Conservation (phyloP, 164 flowering plant genomes). For the Tetracentron sinense region DNA sequence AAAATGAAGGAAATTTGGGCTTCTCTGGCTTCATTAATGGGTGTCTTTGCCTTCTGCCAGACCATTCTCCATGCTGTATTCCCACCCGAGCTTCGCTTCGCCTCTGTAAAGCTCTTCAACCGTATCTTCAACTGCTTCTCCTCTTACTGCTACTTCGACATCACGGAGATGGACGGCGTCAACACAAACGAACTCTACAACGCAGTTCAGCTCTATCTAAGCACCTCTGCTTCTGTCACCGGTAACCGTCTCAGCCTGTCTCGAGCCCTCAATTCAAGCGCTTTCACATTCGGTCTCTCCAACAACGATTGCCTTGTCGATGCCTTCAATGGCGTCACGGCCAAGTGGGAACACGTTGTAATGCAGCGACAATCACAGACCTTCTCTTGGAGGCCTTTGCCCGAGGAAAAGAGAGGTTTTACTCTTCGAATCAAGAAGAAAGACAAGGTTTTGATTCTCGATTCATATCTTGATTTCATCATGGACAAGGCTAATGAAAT, state of each 20-base stretch:
- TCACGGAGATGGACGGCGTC: conserved; percentile 88
- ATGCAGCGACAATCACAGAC: conserved; percentile 53
- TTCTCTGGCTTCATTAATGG: conserved; percentile 64
- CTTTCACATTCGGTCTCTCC: conserved; percentile 58
- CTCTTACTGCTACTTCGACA: conserved; percentile 78
- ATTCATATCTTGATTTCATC: conserved; percentile 57
- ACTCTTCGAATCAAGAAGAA: conserved; percentile 54
- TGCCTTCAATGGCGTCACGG: conserved; percentile 43
- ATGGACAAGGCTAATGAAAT: conserved; percentile 58
- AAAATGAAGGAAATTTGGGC: conserved; percentile 74
- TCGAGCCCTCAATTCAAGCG: conserved; percentile 55
- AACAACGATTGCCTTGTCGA: conserved; percentile 61
- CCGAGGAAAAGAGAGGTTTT: conserved; percentile 78
- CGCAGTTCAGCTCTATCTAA: conserved; percentile 75
- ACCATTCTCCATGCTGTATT: conserved; percentile 50
- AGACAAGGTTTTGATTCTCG: conserved; percentile 46
- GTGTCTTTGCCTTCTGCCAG: conserved; percentile 71
- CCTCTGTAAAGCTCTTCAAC: conserved; percentile 40
- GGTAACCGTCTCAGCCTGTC: conserved; percentile 57
- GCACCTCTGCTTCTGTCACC: conserved; percentile 47
- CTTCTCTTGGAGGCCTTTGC: conserved; percentile 69
- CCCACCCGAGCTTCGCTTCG: conserved; percentile 76
- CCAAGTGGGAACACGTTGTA: conserved; percentile 77
- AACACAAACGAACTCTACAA: conserved; percentile 91
- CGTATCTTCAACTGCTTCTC: conserved; percentile 54